Evolutionary conservation across 345 rosid species (phyloP), one percentile per base, ranked within the genome.

Genomic region (Citrus australasica): DNA sequence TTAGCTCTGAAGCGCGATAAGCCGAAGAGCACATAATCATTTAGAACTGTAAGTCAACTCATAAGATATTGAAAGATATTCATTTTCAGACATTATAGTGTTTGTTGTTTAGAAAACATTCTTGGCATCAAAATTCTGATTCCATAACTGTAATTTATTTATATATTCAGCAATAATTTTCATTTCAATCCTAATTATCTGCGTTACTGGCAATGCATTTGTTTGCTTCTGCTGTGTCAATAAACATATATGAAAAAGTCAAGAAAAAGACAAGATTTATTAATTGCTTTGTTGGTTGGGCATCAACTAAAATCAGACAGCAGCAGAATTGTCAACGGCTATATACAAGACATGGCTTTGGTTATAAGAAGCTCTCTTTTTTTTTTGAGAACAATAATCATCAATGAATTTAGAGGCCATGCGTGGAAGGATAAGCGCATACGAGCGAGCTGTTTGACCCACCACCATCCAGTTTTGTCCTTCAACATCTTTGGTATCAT

Each of bases 391-490:
- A 63, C 35, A 48, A 75, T 71, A 58, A 75, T 71, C 51, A 75
- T 70, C 27, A 40, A 65, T 24, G 76, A 16, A 28, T 46, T 69
- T 68, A 71, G 73, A 53, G 40, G 78, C 72, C 86, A 78, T 83
- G 76, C 80, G 67, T 68, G 77, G 74, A 55, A 40, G 71, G 42
- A 79, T 71, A 79, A 69, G 17, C 60, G 48, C 70, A 28, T 37
- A 6, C 60, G 67, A 28, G 60, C 48, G 70, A 28, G 24, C n/a
- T 63, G 60, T 60, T 77, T 67, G 82, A 76, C 87, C 83, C 72
- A 82, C 80, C 84, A 82, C 80, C 86, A 82, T 73, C 42, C 30
- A 73, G 37, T 73, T 78, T 73, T 80, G 85, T 82, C 82, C 48
- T 37, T 46, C 16, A 51, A 37, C 10, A 35, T 59, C 16, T 22